phyloP scores from a whole-genome alignment of 805 yeast species.

The Saturnispora diversa region DNA sequence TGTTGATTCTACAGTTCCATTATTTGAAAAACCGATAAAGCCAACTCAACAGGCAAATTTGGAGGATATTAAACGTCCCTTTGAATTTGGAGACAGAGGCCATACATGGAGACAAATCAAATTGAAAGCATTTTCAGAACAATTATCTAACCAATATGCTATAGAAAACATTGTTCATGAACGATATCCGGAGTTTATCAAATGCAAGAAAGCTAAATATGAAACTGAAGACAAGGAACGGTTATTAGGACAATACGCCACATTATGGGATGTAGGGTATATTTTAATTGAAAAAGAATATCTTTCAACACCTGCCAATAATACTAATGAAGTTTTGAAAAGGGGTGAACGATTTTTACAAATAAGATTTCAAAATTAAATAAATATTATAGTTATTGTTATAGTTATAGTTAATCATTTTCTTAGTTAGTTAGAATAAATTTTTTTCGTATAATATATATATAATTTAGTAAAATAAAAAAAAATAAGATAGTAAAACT shows the following conservation, averaged over 20 bases:
- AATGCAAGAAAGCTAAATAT: not conserved
- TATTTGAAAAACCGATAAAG: not conserved
- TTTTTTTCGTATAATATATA: no score
- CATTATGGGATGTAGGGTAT: slow-evolving; percentile 16
- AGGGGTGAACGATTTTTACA: slow-evolving; percentile 12
- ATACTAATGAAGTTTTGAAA: not conserved
- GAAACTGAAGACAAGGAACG: slow-evolving; percentile 21
- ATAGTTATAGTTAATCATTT: not conserved
- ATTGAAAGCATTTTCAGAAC: slow-evolving; percentile 18
- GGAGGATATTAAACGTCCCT: slow-evolving; percentile 12
- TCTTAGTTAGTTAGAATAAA: no score
- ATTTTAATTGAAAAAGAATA: slow-evolving; percentile 4
- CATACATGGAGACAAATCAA: slow-evolving; percentile 34
- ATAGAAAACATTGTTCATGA: slow-evolving; percentile 4
- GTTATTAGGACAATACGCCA: slow-evolving; percentile 9
- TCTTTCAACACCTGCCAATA: slow-evolving; percentile 1
- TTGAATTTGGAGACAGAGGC: slow-evolving; percentile 33
- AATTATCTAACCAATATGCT: slow-evolving; percentile 1
- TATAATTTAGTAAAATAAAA: no score
- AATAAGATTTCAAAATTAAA: not conserved
- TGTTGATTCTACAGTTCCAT: slow-evolving; percentile 2
- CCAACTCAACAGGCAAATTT: no score
- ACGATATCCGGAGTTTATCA: slow-evolving; percentile 18
- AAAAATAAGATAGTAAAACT: no score
- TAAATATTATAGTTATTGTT: not conserved